Evolutionary conservation across 169 alveolate species (phyloP).

Genomic region (Plasmodium malariae): DNA sequence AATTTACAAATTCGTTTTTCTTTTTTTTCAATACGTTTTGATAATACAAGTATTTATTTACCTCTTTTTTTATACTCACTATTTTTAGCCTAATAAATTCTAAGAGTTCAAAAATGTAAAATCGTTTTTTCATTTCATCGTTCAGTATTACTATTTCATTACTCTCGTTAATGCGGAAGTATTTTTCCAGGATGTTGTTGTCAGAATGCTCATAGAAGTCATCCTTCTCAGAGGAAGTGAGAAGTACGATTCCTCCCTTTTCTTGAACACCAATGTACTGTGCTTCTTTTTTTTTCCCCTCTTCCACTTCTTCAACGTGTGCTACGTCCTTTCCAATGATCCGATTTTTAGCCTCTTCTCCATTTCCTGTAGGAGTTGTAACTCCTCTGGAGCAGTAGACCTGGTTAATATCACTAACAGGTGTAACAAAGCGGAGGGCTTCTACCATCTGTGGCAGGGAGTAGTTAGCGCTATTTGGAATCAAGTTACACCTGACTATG

Average conservation of each 20-base stretch:
- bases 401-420: slow-evolving; percentile 9
- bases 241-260: no score
- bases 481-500: slow-evolving; percentile 2
- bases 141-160: background rate
- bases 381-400: no score
- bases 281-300: no score
- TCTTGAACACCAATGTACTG: no score
- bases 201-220: no score
- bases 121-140: background rate
- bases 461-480: background rate
- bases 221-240: no score
- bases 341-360: no score
- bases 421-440: background rate
- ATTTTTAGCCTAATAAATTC: slow-evolving; percentile 48
- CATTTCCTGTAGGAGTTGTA: no score
- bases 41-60: slow-evolving; percentile 47
- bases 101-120: slow-evolving; percentile 24
- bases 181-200: no score
- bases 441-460: background rate
- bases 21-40: slow-evolving; percentile 41
- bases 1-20: slow-evolving; percentile 54
- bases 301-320: no score
- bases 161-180: background rate
- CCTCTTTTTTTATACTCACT: slow-evolving; percentile 24
- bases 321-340: no score